These are phyloP conservation scores for Eutrema japonicum DNA, from an alignment of 345 rosid genomes.

Conservation along the genomic window DNA sequence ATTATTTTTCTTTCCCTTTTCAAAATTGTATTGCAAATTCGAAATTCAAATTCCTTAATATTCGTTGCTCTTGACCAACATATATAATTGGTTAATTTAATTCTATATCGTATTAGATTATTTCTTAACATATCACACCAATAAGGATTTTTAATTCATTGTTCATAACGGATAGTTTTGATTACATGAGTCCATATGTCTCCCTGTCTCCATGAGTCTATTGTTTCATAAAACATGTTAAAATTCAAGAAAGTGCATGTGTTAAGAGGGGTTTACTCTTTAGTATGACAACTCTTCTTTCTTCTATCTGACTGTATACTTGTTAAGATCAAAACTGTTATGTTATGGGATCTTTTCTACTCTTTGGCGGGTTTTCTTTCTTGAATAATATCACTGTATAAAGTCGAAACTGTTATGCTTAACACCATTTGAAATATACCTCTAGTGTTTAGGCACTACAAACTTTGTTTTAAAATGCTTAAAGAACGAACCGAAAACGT, in stretches of 20 bases:
- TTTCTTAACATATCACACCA: background rate
- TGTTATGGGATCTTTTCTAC: background rate
- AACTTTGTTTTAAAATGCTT: slow-evolving; percentile 12
- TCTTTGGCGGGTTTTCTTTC: background rate
- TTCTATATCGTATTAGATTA: background rate
- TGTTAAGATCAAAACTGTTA: background rate
- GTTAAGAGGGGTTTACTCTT: too few species aligned
- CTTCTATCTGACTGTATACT: too few species aligned
- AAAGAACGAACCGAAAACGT: slow-evolving; percentile 10
- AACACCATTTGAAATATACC: background rate
- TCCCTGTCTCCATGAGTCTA: too few species aligned
- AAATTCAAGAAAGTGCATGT: background rate
- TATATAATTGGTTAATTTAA: background rate
- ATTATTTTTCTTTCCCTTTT: background rate
- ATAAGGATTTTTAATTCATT: too few species aligned
- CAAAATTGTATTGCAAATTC: background rate
- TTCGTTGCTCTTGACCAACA: background rate
- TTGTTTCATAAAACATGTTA: background rate
- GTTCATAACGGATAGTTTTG: too few species aligned
- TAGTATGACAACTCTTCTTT: too few species aligned
- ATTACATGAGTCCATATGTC: too few species aligned
- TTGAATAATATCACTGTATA: background rate
- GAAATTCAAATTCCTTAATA: slow-evolving; percentile 17
- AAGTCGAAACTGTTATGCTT: slow-evolving; percentile 1
- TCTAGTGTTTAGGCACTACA: background rate